Conservation (phyloP, 495 filamentous ascomycete genomes). For the Neurospora sp. region DNA sequence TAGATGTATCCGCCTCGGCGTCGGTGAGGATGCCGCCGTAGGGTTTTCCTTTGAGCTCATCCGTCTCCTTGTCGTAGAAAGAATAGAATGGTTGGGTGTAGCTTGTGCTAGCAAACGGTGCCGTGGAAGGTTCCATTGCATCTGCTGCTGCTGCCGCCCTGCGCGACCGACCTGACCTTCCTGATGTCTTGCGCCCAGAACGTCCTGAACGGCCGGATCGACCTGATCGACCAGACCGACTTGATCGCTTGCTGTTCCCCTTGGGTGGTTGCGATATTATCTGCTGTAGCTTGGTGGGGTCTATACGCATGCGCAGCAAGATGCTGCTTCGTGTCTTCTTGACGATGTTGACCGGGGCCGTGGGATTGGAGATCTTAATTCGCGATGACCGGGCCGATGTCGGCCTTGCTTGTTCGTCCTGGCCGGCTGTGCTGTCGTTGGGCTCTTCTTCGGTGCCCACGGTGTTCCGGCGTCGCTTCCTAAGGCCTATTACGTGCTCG, state of each 20-base stretch:
- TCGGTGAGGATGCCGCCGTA: slow-evolving; percentile 91
- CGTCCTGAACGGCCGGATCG: neutral
- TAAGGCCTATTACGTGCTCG: slow-evolving; percentile 30
- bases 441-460: slow-evolving; percentile 17
- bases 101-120: slow-evolving; percentile 43
- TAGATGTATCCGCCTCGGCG: slow-evolving; percentile 80
- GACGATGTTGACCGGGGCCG: slow-evolving; percentile 14
- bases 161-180: slow-evolving; percentile 4
- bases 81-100: slow-evolving; percentile 65
- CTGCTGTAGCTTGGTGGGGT: slow-evolving; percentile 45
- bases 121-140: slow-evolving; percentile 18
- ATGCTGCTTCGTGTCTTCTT: slow-evolving; percentile 30
- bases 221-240: neutral
- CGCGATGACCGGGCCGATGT: slow-evolving; percentile 31
- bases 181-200: neutral
- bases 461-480: slow-evolving; percentile 35
- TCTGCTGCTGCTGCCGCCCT: slow-evolving; percentile 6
- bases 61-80: slow-evolving; percentile 75
- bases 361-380: slow-evolving; percentile 18
- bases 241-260: slow-evolving; percentile 37
- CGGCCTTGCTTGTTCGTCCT: slow-evolving; percentile 23
- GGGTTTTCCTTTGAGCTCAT: slow-evolving; percentile 84
- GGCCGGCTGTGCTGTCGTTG: slow-evolving; percentile 20
- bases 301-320: slow-evolving; percentile 44
- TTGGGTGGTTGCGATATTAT: slow-evolving; percentile 44